A percentile compares a stretch with the other conserved stretches of the same genome.
These are phyloP conservation scores for Aspergillus sp. DNA, from an alignment of 2,329 filamentous ascomycete species.

Conservation along the genomic window DNA sequence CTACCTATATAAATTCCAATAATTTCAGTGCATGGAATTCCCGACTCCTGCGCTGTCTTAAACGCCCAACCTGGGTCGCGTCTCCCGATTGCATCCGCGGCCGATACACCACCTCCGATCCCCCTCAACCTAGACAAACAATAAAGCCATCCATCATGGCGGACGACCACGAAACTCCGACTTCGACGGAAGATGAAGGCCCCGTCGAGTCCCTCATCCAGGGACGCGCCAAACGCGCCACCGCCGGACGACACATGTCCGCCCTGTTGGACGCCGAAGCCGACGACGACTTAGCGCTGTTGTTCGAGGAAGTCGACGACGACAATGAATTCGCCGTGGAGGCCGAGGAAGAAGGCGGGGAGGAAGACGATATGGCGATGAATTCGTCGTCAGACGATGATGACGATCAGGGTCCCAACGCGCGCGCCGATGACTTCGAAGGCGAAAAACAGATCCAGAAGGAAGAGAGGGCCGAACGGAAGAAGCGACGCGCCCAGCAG, in stretches of 20 bases:
- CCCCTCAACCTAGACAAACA: too few relatives aligned
- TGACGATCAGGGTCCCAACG: conserved; percentile 65
- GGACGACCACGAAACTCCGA: conserved; percentile 18
- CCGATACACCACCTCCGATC: too few relatives aligned
- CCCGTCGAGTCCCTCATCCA: conserved; percentile 34
- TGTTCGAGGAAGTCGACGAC: conserved; percentile 64
- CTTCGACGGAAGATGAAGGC: conserved; percentile 28
- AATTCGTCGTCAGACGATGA: conserved; percentile 84
- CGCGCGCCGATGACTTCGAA: conserved; percentile 66
- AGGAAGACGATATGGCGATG: conserved; percentile 75
- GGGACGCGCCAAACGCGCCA: conserved; percentile 69
- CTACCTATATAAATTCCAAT: too few relatives aligned
- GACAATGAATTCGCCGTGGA: conserved; percentile 44
- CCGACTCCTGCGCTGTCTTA: too few relatives aligned
- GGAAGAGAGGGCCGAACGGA: conserved; percentile 68
- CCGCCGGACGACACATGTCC: conserved; percentile 81
- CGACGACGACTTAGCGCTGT: conserved; percentile 63
- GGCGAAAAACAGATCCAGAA: conserved; percentile 86
- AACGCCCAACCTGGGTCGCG: too few relatives aligned
- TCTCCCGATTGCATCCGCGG: too few relatives aligned
- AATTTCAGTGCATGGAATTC: too few relatives aligned
- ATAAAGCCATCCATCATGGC: conserved; percentile 15
- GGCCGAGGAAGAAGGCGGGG: conserved; percentile 47
- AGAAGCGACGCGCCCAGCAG: conserved; percentile 80
- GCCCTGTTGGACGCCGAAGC: conserved; percentile 73